Conservation (phyloP, 2,329 filamentous ascomycete genomes). For the Herpotrichia juniperi region DNA sequence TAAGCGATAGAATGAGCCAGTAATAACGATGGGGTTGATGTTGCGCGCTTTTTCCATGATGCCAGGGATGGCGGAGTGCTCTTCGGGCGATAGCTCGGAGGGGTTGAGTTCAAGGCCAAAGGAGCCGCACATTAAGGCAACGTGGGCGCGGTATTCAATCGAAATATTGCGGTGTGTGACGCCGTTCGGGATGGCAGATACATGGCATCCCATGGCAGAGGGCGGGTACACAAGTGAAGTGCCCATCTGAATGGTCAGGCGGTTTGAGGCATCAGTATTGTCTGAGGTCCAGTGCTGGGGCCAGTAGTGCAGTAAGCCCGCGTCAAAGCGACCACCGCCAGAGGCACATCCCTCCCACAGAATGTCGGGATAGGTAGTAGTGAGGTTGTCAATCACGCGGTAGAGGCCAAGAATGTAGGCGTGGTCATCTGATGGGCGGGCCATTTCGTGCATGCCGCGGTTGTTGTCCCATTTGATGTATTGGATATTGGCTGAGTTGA, state of each 20-base stretch:
- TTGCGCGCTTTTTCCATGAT: constrained; percentile 62
- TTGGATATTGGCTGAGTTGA: constrained; percentile 59
- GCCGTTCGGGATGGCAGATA: constrained; percentile 66
- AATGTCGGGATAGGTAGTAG: constrained; percentile 64
- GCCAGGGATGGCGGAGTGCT: constrained; percentile 59
- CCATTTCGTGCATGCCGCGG: constrained; percentile 66
- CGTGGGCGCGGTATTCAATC: constrained; percentile 66
- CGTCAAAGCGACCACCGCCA: constrained; percentile 68
- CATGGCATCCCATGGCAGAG: constrained; percentile 69
- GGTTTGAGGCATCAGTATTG: constrained; percentile 67
- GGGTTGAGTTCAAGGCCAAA: constrained; percentile 71
- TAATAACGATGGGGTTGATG: constrained; percentile 65
- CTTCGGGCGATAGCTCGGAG: constrained; percentile 55
- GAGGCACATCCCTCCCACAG: constrained; percentile 72
- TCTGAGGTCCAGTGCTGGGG: constrained; percentile 71
- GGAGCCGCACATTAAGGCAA: constrained; percentile 72
- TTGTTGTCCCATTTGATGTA: constrained; percentile 70
- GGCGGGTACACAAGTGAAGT: constrained; percentile 68
- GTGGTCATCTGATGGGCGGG: constrained; percentile 61
- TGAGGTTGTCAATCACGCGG: constrained; percentile 65
- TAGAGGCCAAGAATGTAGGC: constrained; percentile 69
- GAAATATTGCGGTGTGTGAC: constrained; percentile 62
- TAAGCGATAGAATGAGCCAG: constrained; percentile 66
- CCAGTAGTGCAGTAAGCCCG: constrained; percentile 68
- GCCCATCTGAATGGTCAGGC: constrained; percentile 68